Evolutionary conservation across 139 green algal species (phyloP), one percentile per base, ranked within the genome.

Genomic region (Micractinium conductrix): DNA sequence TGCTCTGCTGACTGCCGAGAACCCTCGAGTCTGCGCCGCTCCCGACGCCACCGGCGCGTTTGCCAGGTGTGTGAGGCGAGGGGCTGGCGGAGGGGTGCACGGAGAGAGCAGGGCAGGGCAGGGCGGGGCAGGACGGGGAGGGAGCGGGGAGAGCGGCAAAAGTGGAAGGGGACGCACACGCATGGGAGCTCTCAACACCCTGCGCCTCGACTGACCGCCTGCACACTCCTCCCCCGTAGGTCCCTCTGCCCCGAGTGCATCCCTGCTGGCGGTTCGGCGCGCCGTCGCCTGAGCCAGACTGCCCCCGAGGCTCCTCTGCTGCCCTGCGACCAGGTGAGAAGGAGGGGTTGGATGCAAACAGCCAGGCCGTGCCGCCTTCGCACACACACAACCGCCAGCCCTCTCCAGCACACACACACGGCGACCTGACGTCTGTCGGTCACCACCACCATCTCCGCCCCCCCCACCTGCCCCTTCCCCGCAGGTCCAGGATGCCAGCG

Each of bases 281-380:
- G 21, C 43, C 71, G 71, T 38, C 2, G 28, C 21, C 71, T 78
- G 68, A 37, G 48, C 8, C 42, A 55, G 17, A 3, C 43, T 8
- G 40, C 30, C 28, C 1, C 43, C 28, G 19, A 28, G 1, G 71
- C 17, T 1, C 9, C 40, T 42, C 43, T 60, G 71, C n/a, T 16
- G 71, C 71, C 71, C 9, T 78, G 71, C 71, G 60, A 43, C 71
- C 71, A 78, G 43, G 71, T 50, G 38, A 35, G n/a, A 3, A 24
- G 14, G n/a, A 38, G 3, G 22, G 1, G 63, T n/a, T 43, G 2
- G n/a, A 43, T 43, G 63, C n/a, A 10, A 69, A 69, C n/a, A n/a
- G n/a, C n/a, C n/a, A n/a, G 26, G 30, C 63, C 35, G 33, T 40
- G 1, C 33, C 40, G 63, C 63, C 63, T 71, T 2, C 63, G 6